Percentiles rank a stretch among this genome's conserved stretches.
Evolutionary conservation across 2,329 filamentous ascomycete species (phyloP).

Genomic region (Colletotrichum chrysophilum): DNA sequence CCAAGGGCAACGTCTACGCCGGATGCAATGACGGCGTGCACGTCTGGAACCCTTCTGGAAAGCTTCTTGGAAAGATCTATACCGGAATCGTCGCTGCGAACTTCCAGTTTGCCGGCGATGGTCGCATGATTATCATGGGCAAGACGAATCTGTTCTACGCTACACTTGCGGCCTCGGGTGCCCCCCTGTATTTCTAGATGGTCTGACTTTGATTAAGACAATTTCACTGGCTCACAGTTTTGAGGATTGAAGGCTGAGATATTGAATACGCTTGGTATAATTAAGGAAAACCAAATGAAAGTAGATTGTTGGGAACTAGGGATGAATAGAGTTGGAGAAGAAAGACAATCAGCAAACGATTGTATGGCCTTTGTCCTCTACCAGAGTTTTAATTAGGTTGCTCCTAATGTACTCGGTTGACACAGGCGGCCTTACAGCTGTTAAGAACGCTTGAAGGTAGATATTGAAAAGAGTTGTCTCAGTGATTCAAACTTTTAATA

Average conservation of each 20-base stretch:
- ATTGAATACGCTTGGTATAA: not conserved
- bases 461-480: not conserved
- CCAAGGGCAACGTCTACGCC: constrained; percentile 59
- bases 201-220: not conserved
- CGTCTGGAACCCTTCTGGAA: constrained; percentile 50
- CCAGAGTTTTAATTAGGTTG: not conserved
- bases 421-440: not conserved
- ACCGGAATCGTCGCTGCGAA: constrained; percentile 49
- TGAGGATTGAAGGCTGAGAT: not conserved
- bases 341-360: not conserved
- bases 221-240: not conserved
- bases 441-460: not conserved
- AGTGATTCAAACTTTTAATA: accelerated
- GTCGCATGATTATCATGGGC: constrained; percentile 39
- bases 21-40: constrained; percentile 55
- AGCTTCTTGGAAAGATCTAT: constrained; percentile 61
- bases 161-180: constrained; percentile 26
- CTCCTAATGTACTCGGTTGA: accelerated
- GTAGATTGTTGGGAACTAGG: not conserved
- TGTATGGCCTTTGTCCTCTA: not conserved
- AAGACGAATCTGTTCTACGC: constrained; percentile 39
- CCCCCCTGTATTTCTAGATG: not conserved
- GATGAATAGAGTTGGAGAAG: not conserved
- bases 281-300: not conserved
- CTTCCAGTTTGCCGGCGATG: constrained; percentile 47